These are phyloP conservation scores for Escallonia herrerae DNA, from an alignment of 129 eudicot species.

Conservation along the genomic window DNA sequence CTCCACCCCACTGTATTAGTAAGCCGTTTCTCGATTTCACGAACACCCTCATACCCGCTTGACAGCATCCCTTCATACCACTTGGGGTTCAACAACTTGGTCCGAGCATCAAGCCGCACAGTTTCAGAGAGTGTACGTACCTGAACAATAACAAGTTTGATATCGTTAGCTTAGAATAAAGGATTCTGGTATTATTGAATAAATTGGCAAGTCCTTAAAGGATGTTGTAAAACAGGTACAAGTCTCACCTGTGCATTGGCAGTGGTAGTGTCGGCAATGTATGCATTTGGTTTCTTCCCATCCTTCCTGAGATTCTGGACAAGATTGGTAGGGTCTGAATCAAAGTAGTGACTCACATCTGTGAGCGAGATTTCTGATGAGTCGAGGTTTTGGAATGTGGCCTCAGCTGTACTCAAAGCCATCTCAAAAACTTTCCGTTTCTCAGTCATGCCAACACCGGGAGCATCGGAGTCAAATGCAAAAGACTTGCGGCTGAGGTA, in stretches of 20 bases:
- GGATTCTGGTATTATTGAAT: neutral
- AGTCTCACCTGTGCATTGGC: conserved; percentile 77
- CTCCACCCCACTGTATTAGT: conserved; percentile 99
- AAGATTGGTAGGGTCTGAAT: conserved; percentile 93
- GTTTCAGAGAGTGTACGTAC: conserved; percentile 96
- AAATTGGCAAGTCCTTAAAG: neutral
- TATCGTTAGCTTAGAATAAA: neutral
- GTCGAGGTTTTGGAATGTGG: conserved; percentile 95
- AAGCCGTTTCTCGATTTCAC: conserved; percentile 93
- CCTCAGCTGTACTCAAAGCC: conserved; percentile 97
- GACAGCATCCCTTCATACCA: conserved; percentile 99
- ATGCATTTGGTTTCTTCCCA: conserved; percentile 95
- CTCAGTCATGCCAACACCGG: conserved; percentile 92
- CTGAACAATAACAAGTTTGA: conserved; percentile 15
- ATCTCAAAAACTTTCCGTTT: conserved; percentile 84
- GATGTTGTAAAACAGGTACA: neutral
- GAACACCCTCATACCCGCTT: conserved; percentile 94
- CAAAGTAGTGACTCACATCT: conserved; percentile 97
- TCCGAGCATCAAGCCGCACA: conserved; percentile 86
- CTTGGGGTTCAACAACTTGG: conserved; percentile 91
- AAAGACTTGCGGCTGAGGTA: conserved; percentile 92
- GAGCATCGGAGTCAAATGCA: conserved; percentile 89
- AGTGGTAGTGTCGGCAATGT: conserved; percentile 98
- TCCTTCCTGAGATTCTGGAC: conserved; percentile 87
- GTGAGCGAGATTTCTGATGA: conserved; percentile 94